A percentile compares a stretch with the other conserved stretches of the same genome.
These are phyloP conservation scores for Lentinula edodes DNA, from an alignment of 768 basidiomycete species.

Conservation along the genomic window DNA sequence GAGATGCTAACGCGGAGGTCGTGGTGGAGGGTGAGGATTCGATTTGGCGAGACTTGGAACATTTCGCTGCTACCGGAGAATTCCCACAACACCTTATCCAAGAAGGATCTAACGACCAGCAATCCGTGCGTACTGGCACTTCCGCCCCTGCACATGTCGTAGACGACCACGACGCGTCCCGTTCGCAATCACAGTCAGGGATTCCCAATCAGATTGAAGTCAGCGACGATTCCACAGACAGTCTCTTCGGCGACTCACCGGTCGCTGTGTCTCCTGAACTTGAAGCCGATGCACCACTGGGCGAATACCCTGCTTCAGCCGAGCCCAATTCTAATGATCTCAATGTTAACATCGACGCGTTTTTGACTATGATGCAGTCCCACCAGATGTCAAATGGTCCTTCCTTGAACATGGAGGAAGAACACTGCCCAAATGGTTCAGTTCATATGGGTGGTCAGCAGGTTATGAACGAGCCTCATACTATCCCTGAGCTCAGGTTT, in stretches of 20 bases:
- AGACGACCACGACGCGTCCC: background rate
- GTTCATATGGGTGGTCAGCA: too few relatives aligned
- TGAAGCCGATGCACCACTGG: background rate
- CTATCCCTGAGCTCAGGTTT: too few relatives aligned
- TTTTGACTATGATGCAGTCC: too few relatives aligned
- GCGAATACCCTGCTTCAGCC: background rate
- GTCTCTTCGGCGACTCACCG: background rate
- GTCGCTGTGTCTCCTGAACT: background rate
- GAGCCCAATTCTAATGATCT: background rate
- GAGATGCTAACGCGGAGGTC: too few relatives aligned
- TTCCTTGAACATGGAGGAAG: too few relatives aligned
- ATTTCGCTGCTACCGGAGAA: background rate
- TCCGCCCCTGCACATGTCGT: background rate
- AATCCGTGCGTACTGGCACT: background rate
- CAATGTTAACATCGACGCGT: background rate
- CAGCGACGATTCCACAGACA: background rate
- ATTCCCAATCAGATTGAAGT: too few relatives aligned
- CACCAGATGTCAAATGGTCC: too few relatives aligned
- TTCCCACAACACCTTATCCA: background rate
- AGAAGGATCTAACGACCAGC: background rate
- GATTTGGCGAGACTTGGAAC: background rate
- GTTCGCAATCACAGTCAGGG: too few relatives aligned
- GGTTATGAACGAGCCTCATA: too few relatives aligned
- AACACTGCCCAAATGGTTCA: too few relatives aligned
- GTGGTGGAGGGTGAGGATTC: too few relatives aligned